Conservation (phyloP, 2,329 filamentous ascomycete species). For the Raffaelea albimanens region DNA sequence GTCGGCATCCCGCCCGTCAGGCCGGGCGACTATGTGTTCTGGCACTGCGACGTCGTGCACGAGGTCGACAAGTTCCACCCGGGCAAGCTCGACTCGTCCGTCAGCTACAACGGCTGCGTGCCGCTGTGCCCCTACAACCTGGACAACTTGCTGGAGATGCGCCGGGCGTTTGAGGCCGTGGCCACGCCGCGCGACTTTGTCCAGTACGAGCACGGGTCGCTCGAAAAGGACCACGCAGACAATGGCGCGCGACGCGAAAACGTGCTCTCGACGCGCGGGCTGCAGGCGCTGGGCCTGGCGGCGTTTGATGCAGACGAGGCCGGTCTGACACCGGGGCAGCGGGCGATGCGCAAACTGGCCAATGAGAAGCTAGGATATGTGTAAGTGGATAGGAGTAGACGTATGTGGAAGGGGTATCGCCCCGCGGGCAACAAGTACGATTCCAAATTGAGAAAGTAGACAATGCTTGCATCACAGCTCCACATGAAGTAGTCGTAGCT, state of each 20-base stretch:
- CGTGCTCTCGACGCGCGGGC: conserved; percentile 1
- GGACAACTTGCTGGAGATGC: neutral
- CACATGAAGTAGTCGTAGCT: no score
- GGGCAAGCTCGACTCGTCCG: neutral
- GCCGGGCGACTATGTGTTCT: conserved; percentile 58
- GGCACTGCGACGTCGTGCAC: conserved; percentile 44
- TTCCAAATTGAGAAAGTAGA: no score
- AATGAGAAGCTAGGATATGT: conserved; percentile 7
- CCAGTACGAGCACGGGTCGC: conserved; percentile 39
- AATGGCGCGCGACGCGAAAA: conserved; percentile 5
- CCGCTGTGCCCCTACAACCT: neutral
- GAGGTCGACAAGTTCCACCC: conserved; percentile 1
- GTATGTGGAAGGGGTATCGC: neutral
- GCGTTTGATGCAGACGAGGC: conserved; percentile 8
- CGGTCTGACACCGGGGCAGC: conserved; percentile 3
- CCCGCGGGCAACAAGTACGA: no score
- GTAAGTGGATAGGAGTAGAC: neutral
- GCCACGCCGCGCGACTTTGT: conserved; percentile 42
- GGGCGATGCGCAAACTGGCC: conserved; percentile 5
- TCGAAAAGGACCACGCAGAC: conserved; percentile 16
- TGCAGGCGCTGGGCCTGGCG: conserved; percentile 7
- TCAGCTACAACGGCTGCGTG: neutral
- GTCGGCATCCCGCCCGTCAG: conserved; percentile 50
- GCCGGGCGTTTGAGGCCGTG: conserved; percentile 37
- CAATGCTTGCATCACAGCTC: no score